Percentiles rank a stretch among this genome's conserved stretches.
These are phyloP conservation scores for Magnaporthiopsis incrustans DNA, from an alignment of 2,329 filamentous ascomycete species.

Conservation along the genomic window DNA sequence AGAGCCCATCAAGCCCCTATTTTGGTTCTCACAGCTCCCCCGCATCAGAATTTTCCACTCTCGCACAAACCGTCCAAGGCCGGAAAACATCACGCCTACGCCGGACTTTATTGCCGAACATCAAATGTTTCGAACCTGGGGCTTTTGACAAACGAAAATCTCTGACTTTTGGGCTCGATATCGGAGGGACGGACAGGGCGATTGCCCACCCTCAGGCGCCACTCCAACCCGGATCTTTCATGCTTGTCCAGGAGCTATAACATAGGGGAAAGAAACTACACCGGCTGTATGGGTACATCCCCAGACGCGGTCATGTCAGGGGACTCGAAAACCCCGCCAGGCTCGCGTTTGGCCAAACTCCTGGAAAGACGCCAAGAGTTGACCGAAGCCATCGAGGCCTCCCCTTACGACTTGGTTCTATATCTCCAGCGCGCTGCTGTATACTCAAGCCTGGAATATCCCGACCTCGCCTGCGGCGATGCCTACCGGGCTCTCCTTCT, in stretches of 20 bases:
- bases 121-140: too few relatives aligned
- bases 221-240: neutral
- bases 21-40: neutral
- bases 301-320: neutral
- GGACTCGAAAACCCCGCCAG: neutral
- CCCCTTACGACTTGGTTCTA: conserved; percentile 54
- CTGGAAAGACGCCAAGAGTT: conserved; percentile 47
- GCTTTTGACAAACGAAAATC: too few relatives aligned
- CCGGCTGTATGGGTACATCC: neutral
- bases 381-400: conserved; percentile 43
- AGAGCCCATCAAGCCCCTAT: neutral
- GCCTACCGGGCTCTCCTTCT: conserved; percentile 86
- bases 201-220: neutral
- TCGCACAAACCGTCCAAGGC: neutral
- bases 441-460: conserved; percentile 71
- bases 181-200: too few relatives aligned
- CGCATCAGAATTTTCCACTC: neutral
- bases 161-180: too few relatives aligned
- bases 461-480: conserved; percentile 82
- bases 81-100: neutral
- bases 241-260: neutral
- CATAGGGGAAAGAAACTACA: neutral
- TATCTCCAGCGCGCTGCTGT: conserved; percentile 63
- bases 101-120: neutral
- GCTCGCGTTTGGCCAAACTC: conserved; percentile 30